Conservation (phyloP, 805 yeast genomes). For the Kregervanrija delftensis region DNA sequence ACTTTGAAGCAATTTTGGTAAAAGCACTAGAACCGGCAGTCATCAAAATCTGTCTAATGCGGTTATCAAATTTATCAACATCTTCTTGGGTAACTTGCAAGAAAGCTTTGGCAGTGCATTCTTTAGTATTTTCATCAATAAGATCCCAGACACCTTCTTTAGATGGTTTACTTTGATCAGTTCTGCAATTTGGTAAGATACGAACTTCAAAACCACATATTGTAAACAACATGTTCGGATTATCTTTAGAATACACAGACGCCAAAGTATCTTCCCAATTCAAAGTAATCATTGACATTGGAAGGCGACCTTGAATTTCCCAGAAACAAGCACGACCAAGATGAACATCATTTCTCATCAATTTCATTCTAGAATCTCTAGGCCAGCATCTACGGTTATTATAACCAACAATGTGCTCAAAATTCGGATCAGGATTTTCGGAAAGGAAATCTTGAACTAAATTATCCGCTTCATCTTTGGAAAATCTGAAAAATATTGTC, state of each 20-base stretch:
- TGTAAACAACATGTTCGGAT: conserved; percentile 79
- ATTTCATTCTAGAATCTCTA: conserved; percentile 79
- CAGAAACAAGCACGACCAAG: conserved; percentile 88
- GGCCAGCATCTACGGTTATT: conserved; percentile 95
- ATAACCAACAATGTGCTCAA: conserved; percentile 78
- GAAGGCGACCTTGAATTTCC: conserved; percentile 80
- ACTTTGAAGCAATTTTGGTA: conserved; percentile 86
- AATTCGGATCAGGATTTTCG: conserved; percentile 90
- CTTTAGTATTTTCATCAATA: conserved; percentile 61
- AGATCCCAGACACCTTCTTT: conserved; percentile 92
- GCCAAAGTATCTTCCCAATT: conserved; percentile 78
- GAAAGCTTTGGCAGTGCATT: conserved; percentile 82
- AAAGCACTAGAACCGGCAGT: conserved; percentile 94
- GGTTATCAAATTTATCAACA: conserved; percentile 70
- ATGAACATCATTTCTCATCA: conserved; percentile 86
- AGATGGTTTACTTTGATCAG: conserved; percentile 39
- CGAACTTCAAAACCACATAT: conserved; percentile 96
- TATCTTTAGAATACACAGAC: conserved; percentile 85
- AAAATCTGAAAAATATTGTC: conserved; percentile 71
- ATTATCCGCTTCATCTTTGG: conserved; percentile 65
- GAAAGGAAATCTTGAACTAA: conserved; percentile 67
- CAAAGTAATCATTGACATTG: conserved; percentile 62
- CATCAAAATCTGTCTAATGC: conserved; percentile 87
- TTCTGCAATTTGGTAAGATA: conserved; percentile 68
- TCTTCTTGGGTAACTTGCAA: conserved; percentile 78